These are phyloP conservation scores for Botryotinia calthae DNA, from an alignment of 2,329 filamentous ascomycete species.

Conservation along the genomic window DNA sequence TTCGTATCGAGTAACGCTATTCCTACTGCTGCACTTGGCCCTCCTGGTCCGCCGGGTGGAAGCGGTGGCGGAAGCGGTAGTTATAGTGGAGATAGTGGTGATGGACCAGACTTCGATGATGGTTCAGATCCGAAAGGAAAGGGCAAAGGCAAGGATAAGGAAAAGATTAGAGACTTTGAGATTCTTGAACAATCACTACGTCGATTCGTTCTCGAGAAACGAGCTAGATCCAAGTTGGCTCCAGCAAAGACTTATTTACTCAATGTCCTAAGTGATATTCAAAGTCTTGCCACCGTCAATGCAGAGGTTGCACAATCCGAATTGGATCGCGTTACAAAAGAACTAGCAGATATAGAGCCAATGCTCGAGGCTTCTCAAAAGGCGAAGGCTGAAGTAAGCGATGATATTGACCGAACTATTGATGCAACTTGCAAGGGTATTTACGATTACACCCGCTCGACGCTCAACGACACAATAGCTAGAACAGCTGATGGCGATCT, in stretches of 20 bases:
- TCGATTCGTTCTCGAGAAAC: slow-evolving; percentile 92
- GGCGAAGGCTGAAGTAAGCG: slow-evolving; percentile 74
- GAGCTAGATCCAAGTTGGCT: slow-evolving; percentile 90
- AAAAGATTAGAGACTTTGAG: slow-evolving; percentile 87
- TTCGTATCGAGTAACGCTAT: slow-evolving; percentile 98
- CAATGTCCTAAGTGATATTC: slow-evolving; percentile 86
- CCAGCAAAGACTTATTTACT: slow-evolving; percentile 93
- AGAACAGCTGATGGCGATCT: slow-evolving; percentile 75
- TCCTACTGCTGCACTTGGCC: slow-evolving; percentile 60
- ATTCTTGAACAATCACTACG: slow-evolving; percentile 83
- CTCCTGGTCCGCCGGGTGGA: slow-evolving; percentile 47
- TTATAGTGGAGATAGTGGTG: slow-evolving; percentile 53
- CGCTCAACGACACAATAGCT: slow-evolving; percentile 71
- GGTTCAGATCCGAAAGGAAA: slow-evolving; percentile 57
- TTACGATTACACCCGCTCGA: slow-evolving; percentile 77
- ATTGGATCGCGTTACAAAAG: slow-evolving; percentile 75
- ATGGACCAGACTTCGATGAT: slow-evolving; percentile 43
- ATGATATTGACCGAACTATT: slow-evolving; percentile 76
- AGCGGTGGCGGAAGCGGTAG: slow-evolving; percentile 54
- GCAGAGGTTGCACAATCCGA: slow-evolving; percentile 82
- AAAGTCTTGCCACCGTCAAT: slow-evolving; percentile 81
- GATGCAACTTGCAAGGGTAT: slow-evolving; percentile 83
- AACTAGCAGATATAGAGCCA: slow-evolving; percentile 80
- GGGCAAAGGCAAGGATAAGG: slow-evolving; percentile 81
- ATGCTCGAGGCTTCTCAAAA: slow-evolving; percentile 80